These are phyloP conservation scores for Emiliania huxleyi DNA, from an alignment of 78 protist genomes.

Conservation along the genomic window DNA sequence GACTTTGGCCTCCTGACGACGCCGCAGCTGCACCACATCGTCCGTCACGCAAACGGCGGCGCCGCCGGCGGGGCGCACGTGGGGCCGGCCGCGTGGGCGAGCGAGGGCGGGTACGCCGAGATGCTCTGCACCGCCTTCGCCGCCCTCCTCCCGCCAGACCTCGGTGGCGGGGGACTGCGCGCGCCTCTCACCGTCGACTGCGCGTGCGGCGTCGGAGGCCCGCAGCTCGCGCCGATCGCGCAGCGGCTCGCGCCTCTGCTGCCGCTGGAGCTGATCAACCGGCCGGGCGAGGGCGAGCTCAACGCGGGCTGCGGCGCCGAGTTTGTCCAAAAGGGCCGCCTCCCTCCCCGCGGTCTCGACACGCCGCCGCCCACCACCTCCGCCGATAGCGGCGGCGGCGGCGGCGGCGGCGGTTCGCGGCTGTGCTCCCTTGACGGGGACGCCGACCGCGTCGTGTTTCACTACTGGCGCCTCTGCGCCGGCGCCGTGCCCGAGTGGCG, in stretches of 20 bases:
- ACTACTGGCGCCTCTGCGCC: background rate
- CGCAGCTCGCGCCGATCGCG: background rate
- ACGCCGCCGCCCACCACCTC: too few relatives aligned
- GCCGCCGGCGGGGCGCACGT: background rate
- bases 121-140: background rate
- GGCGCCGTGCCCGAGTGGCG: background rate
- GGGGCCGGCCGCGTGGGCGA: background rate
- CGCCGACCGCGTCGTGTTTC: slow-evolving; percentile 76
- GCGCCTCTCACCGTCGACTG: background rate
- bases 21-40: slow-evolving; percentile 69
- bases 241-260: background rate
- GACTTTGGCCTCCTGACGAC: slow-evolving; percentile 65
- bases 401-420: background rate
- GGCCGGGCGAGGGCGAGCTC: slow-evolving; percentile 7
- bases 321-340: slow-evolving; percentile 38
- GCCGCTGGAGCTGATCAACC: background rate
- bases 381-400: too few relatives aligned
- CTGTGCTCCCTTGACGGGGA: slow-evolving; percentile 72
- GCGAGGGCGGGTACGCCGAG: background rate
- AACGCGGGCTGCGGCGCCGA: slow-evolving; percentile 64
- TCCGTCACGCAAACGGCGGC: background rate
- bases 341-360: slow-evolving; percentile 10
- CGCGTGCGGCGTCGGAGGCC: background rate
- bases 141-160: background rate
- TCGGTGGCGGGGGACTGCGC: too few relatives aligned